Conservation (phyloP, 129 eudicot species). For the carrot (Daucus carota) region DH1_v3.0 NC_030386.2:23709001-23709500, state of each 20-base stretch:
- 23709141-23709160: no score
- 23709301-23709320: neutral
- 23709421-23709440: neutral
- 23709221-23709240: neutral
- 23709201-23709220: no score
- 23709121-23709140: no score
- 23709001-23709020: no score
- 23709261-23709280: neutral
- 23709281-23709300: neutral
- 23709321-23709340: neutral
- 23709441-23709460: slow-evolving; percentile 17
- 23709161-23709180: no score
- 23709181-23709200: neutral
- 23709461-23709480: slow-evolving; percentile 9
- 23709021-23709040: no score
- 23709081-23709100: no score
- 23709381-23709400: neutral
- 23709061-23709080: no score
- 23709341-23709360: no score
- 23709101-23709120: no score
- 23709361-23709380: neutral
- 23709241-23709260: neutral
- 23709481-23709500: slow-evolving; percentile 9
- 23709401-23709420: neutral
- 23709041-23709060: no score